Evolutionary conservation across 495 filamentous ascomycete genomes (phyloP).

Genomic region (Chaetomium cochliodes): DNA sequence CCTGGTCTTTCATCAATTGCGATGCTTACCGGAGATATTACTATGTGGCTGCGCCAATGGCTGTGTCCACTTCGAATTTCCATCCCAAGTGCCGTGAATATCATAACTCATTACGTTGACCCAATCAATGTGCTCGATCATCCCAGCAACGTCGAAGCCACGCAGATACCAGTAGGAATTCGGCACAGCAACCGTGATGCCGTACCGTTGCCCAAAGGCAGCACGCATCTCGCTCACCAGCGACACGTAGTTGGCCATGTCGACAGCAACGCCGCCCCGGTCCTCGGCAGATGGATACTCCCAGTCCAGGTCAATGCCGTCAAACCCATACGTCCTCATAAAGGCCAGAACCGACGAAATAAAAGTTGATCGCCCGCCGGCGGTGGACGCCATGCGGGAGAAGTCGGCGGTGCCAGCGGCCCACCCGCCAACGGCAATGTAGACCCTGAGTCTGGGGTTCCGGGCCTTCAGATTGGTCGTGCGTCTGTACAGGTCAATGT

Average conservation of each 20-base stretch:
- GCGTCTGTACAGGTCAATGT: constrained; percentile 3
- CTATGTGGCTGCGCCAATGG: constrained; percentile 46
- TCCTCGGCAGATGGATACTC: constrained; percentile 54
- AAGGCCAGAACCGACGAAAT: constrained; percentile 44
- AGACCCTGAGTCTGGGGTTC: constrained; percentile 34
- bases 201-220: background rate
- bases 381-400: constrained; percentile 12
- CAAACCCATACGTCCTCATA: constrained; percentile 47
- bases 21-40: constrained; percentile 31
- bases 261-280: constrained; percentile 42
- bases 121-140: constrained; percentile 45
- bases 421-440: constrained; percentile 50
- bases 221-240: constrained; percentile 38
- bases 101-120: constrained; percentile 59
- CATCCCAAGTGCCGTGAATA: constrained; percentile 42
- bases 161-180: constrained; percentile 52
- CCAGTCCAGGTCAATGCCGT: constrained; percentile 57
- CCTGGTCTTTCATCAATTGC: too few relatives aligned
- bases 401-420: constrained; percentile 42
- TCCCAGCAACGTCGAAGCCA: constrained; percentile 45
- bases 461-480: constrained; percentile 26
- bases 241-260: constrained; percentile 45
- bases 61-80: constrained; percentile 29
- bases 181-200: constrained; percentile 43
- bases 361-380: constrained; percentile 40